Evolutionary conservation across 2,329 filamentous ascomycete species (phyloP).

Genomic region (Aspergillus calidoustus): DNA sequence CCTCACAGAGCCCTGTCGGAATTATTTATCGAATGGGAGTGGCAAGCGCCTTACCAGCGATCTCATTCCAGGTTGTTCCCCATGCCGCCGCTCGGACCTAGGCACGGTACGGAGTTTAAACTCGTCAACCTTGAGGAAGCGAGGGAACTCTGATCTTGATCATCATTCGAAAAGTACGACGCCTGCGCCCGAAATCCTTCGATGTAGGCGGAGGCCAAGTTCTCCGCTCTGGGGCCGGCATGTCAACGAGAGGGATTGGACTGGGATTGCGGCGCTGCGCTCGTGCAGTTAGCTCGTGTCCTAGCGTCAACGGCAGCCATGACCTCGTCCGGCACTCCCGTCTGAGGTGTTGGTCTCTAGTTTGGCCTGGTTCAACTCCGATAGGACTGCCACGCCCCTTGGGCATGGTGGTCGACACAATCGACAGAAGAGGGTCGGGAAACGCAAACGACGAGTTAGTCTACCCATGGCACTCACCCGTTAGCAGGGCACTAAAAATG

Average conservation of each 20-base stretch:
- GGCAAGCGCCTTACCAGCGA: not conserved
- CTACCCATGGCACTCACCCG: not conserved
- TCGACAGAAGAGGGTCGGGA: not conserved
- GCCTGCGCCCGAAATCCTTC: conserved; percentile 11
- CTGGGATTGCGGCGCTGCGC: not conserved
- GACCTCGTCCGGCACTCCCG: not conserved
- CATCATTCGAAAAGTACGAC: conserved; percentile 8
- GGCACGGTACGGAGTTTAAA: conserved; percentile 10
- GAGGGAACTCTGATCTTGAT: conserved; percentile 8
- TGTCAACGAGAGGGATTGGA: not conserved
- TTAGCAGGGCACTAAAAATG: conserved; percentile 10
- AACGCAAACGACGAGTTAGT: not conserved
- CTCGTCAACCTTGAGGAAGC: not conserved
- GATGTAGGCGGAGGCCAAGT: conserved; percentile 5
- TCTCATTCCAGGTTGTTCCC: not conserved
- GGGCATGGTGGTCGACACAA: conserved; percentile 1
- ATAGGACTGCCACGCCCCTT: not conserved
- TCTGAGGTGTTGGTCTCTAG: not conserved
- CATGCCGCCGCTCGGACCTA: conserved; percentile 17
- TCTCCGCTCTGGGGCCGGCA: conserved; percentile 2
- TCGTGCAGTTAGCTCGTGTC: conserved; percentile 6
- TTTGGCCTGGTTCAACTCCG: conserved; percentile 5
- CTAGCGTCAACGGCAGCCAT: conserved; percentile 9
- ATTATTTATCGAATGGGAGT: conserved; percentile 11
- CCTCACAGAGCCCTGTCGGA: conserved; percentile 12